Evolutionary conservation across 768 basidiomycete genomes (phyloP).

Genomic region (Kwoniella dejecticola): DNA sequence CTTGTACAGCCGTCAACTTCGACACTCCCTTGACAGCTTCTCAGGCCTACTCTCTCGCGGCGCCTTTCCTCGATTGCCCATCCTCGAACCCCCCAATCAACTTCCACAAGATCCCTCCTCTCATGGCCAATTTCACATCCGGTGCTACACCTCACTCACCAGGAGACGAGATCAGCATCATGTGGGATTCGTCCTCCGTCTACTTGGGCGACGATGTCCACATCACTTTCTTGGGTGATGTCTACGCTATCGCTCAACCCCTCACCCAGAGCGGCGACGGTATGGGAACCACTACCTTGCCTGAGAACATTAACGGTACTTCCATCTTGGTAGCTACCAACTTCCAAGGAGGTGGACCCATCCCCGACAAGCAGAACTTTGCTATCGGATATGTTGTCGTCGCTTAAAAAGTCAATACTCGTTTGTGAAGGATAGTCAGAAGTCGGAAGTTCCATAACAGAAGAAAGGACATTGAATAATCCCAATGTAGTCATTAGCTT

Average conservation of each 20-base stretch:
- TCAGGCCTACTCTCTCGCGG: slow-evolving; percentile 29
- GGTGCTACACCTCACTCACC: slow-evolving; percentile 22
- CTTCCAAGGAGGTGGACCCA: slow-evolving; percentile 24
- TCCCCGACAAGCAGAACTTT: slow-evolving; percentile 33
- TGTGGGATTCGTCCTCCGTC: slow-evolving; percentile 29
- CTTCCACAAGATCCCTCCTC: slow-evolving; percentile 31
- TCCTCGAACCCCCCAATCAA: slow-evolving; percentile 34
- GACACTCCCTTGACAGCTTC: slow-evolving; percentile 33
- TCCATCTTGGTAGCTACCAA: slow-evolving; percentile 30
- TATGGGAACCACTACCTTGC: slow-evolving; percentile 22
- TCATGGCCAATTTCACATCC: slow-evolving; percentile 26
- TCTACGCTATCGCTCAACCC: slow-evolving; percentile 21
- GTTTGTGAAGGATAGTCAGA: no score
- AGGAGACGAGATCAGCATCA: slow-evolving; percentile 29
- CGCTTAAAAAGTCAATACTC: slow-evolving; percentile 14
- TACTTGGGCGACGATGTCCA: slow-evolving; percentile 27
- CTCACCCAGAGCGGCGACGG: slow-evolving; percentile 25
- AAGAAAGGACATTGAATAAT: no score
- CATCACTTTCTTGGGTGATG: slow-evolving; percentile 29
- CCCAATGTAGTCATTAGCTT: no score
- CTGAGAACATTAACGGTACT: slow-evolving; percentile 29
- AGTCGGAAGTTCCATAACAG: no score
- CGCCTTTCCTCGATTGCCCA: slow-evolving; percentile 29
- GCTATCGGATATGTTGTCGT: slow-evolving; percentile 31
- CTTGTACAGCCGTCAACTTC: slow-evolving; percentile 28